These are phyloP conservation scores for Fusarium sp. DNA, from an alignment of 2,329 filamentous ascomycete species.

Conservation along the genomic window DNA sequence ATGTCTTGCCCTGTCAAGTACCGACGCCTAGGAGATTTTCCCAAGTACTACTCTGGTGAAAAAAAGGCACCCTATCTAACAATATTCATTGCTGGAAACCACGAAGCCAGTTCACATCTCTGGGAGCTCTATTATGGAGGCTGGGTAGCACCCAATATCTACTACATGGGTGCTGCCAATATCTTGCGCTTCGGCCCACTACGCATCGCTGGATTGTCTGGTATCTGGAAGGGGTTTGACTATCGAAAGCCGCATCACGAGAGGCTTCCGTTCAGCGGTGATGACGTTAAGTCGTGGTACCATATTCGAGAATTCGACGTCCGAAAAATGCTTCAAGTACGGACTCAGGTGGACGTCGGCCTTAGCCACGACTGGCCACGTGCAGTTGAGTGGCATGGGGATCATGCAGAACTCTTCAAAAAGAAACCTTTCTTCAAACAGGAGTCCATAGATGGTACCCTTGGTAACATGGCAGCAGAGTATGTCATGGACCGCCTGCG, in stretches of 20 bases:
- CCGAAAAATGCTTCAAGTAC: constrained; percentile 85
- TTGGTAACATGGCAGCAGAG: constrained; percentile 84
- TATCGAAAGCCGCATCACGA: constrained; percentile 87
- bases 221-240: constrained; percentile 94
- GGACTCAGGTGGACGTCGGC: constrained; percentile 90
- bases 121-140: constrained; percentile 96
- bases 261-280: constrained; percentile 81
- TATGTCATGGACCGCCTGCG: constrained; percentile 83
- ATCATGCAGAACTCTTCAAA: constrained; percentile 73
- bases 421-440: constrained; percentile 78
- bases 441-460: constrained; percentile 77
- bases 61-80: constrained; percentile 86
- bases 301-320: constrained; percentile 90
- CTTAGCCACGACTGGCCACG: constrained; percentile 97
- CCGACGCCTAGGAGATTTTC: constrained; percentile 88
- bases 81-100: constrained; percentile 92
- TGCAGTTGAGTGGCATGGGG: constrained; percentile 80
- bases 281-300: constrained; percentile 85
- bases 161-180: constrained; percentile 94
- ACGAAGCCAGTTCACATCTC: constrained; percentile 90
- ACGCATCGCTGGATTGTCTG: constrained; percentile 88
- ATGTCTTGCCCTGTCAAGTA: constrained; percentile 93
- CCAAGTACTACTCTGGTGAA: constrained; percentile 88
- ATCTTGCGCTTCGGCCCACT: constrained; percentile 85
- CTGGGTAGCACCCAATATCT: constrained; percentile 97